Base-by-base conservation (phyloP, 1,284 basidiomycete genomes). In the Agroathelia rolfsii region DNA sequence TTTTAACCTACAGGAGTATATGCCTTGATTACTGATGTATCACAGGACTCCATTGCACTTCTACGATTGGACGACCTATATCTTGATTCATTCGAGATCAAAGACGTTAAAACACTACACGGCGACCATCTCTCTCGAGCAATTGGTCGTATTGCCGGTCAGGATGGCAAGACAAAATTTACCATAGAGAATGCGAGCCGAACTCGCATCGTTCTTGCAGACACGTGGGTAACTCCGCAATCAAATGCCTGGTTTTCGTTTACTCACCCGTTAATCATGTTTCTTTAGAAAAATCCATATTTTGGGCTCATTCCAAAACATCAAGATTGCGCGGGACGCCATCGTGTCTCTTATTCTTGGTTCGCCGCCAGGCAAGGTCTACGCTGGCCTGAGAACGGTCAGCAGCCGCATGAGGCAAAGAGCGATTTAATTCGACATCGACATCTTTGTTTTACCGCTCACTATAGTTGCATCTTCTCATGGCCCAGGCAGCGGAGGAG, bases 61-160 rank as follows among this genome's bases (percentile, higher is more conserved):
- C 72, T 98, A 18, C 77, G 94, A 41, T 61, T 98, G 49, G 94
- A 98, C 52, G 95, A 98, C 55, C 71, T 98, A 10, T 98, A 97
- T 58, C 80, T 98, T 26, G 94, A 97, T 53, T 93, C 92, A 0
- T 97, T 97, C 48, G 90, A 98, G 61, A 93, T 98, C 59, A 98
- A 97, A 58, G 94, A 98, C 48, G 92, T 98, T 38, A 98, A 98
- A 62, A 95, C 90, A 0, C 68, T 98, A 3, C 92, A 96, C 42
- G 94, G 94, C 2, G 95, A 98, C 52, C 95, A 98, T 55, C 66
- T 98, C 8, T 85, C 87, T 11, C 81, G 94, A 43, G 94, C 94
- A 8, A 97, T 98, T 39, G n/a, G 87, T 47, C 89, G 94, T 46
- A 96, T 98, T 51, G 94, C 94, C 6, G 94, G 94, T 8, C 92